Conservation (phyloP, 495 filamentous ascomycete genomes). For the Bacidia rubella region DNA sequence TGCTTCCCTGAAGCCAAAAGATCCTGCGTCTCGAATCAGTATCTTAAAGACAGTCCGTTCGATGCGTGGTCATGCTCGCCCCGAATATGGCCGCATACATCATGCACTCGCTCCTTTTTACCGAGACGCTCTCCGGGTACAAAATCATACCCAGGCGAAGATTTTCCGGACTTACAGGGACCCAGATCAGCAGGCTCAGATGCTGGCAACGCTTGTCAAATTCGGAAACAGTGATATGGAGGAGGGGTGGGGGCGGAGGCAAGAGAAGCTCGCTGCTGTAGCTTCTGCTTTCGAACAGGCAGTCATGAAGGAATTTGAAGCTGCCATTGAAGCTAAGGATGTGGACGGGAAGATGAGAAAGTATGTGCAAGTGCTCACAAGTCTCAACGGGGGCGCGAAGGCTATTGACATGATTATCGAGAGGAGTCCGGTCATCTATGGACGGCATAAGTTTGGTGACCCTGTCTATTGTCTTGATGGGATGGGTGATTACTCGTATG, state of each 20-base stretch:
- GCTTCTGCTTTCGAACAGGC: slow-evolving; percentile 79
- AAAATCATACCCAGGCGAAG: slow-evolving; percentile 63
- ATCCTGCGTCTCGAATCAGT: slow-evolving; percentile 46
- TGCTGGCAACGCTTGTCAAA: slow-evolving; percentile 61
- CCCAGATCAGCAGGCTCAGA: slow-evolving; percentile 76
- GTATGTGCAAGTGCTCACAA: slow-evolving; percentile 74
- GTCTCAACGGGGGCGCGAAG: slow-evolving; percentile 67
- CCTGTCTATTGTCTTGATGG: slow-evolving; percentile 70
- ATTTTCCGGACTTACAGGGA: slow-evolving; percentile 78
- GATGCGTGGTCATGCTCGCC: slow-evolving; percentile 71
- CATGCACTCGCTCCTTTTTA: slow-evolving; percentile 80
- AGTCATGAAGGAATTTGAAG: slow-evolving; percentile 80
- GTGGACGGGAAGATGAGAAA: slow-evolving; percentile 75
- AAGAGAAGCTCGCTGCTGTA: slow-evolving; percentile 59
- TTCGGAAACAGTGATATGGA: slow-evolving; percentile 74
- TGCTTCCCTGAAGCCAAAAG: slow-evolving; percentile 34
- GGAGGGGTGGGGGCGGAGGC: slow-evolving; percentile 54
- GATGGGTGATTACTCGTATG: slow-evolving; percentile 49
- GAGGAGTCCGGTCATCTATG: slow-evolving; percentile 67
- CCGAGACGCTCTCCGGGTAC: slow-evolving; percentile 58
- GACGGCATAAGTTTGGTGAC: slow-evolving; percentile 58
- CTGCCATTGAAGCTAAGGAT: slow-evolving; percentile 80
- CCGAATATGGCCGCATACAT: slow-evolving; percentile 87
- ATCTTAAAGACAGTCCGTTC: slow-evolving; percentile 58
- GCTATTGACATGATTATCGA: slow-evolving; percentile 76